Conservation (phyloP, 2,329 filamentous ascomycete genomes). For the Parascedosporium putredinis region DNA sequence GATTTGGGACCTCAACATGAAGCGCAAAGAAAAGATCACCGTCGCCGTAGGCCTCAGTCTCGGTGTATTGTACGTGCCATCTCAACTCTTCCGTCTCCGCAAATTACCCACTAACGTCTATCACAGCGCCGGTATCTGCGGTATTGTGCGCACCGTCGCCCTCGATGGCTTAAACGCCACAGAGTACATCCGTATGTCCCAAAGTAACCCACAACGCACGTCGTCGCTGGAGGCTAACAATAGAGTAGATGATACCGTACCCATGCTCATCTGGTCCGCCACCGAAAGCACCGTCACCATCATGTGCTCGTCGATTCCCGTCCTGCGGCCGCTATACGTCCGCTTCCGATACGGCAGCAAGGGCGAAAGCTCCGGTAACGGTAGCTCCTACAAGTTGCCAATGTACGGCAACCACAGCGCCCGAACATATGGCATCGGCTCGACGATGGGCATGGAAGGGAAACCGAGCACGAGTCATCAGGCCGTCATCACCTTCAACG, state of each 20-base stretch:
- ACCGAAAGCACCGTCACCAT: slow-evolving; percentile 13
- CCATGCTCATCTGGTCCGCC: slow-evolving; percentile 15
- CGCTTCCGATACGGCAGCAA: not conserved
- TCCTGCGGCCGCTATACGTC: slow-evolving; percentile 4
- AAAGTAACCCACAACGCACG: not conserved
- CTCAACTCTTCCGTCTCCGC: not conserved
- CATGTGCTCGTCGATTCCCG: slow-evolving; percentile 13
- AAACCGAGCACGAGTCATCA: not conserved
- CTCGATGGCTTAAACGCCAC: slow-evolving; percentile 18
- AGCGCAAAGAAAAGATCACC: slow-evolving; percentile 32
- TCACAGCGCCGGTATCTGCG: slow-evolving; percentile 18
- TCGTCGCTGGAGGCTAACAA: not conserved
- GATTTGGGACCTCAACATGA: slow-evolving; percentile 33
- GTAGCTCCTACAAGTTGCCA: not conserved
- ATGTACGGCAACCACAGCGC: not conserved
- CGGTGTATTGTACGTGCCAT: slow-evolving; percentile 25
- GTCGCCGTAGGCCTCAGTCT: slow-evolving; percentile 30
- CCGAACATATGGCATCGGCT: not conserved
- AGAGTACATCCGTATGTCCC: slow-evolving; percentile 13
- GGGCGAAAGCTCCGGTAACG: not conserved
- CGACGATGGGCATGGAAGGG: not conserved
- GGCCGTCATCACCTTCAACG: not conserved
- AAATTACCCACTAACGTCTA: not conserved
- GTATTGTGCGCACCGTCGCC: slow-evolving; percentile 19
- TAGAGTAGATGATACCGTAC: slow-evolving; percentile 11